Conservation (phyloP, 768 basidiomycete genomes). For the Kockovaella imperatae region DNA sequence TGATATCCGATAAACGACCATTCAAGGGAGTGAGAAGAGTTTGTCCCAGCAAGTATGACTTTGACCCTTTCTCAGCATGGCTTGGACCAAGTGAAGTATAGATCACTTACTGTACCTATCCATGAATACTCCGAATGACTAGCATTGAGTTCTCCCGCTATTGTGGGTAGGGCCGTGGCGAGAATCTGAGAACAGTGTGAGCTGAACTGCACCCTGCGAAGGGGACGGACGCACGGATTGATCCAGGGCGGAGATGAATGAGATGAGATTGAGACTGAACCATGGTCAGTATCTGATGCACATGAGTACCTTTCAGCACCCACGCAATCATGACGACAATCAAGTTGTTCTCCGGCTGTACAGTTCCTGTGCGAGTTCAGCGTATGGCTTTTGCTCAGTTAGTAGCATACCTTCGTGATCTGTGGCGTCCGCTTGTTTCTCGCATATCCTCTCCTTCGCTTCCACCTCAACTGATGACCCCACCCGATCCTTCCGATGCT, state of each 20-base stretch:
- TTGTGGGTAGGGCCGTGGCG: slow-evolving; percentile 35
- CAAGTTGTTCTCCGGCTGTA: slow-evolving; percentile 1
- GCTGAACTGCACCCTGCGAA: neutral
- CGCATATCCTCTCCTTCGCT: too few species aligned
- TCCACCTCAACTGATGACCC: too few species aligned
- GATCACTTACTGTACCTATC: slow-evolving; percentile 25
- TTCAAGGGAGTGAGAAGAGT: slow-evolving; percentile 37
- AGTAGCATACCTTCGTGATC: too few species aligned
- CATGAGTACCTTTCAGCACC: neutral
- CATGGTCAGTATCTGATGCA: neutral
- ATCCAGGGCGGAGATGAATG: slow-evolving; percentile 37
- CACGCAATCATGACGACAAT: slow-evolving; percentile 1
- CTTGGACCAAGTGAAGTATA: neutral
- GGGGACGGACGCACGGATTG: slow-evolving; percentile 19
- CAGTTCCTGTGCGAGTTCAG: too few species aligned
- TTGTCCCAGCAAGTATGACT: slow-evolving; percentile 32
- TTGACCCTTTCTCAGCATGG: neutral
- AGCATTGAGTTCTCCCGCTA: slow-evolving; percentile 34
- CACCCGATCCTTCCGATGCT: too few species aligned
- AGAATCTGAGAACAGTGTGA: slow-evolving; percentile 14
- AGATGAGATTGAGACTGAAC: slow-evolving; percentile 19
- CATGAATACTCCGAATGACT: slow-evolving; percentile 36
- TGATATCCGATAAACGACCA: slow-evolving; percentile 40
- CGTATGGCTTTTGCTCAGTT: too few species aligned
- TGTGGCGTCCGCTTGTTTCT: too few species aligned